Conservation (phyloP, 2,329 filamentous ascomycete species). For the Paracoccidioides brasiliensis region DNA sequence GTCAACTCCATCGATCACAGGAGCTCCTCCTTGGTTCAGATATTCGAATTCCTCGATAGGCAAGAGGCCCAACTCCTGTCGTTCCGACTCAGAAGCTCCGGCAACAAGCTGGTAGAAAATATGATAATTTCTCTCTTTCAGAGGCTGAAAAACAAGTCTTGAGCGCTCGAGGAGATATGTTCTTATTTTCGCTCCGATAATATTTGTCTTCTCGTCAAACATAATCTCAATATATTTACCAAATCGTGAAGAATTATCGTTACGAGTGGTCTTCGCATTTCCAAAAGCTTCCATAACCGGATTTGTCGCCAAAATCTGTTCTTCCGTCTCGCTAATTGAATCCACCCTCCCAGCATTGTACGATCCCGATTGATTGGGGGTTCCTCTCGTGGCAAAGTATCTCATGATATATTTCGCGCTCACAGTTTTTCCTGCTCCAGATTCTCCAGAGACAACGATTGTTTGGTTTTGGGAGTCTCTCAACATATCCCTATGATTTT, state of each 20-base stretch:
- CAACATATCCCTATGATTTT: constrained; percentile 67
- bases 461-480: constrained; percentile 94
- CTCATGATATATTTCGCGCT: constrained; percentile 99
- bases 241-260: constrained; percentile 97
- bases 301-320: constrained; percentile 95
- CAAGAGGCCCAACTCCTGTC: constrained; percentile 63
- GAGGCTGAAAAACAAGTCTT: constrained; percentile 87
- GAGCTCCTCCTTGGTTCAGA: constrained; percentile 85
- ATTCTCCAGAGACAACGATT: constrained; percentile 97
- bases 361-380: constrained; percentile 71
- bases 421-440: constrained; percentile 96
- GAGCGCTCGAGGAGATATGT: constrained; percentile 93
- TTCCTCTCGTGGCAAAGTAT: constrained; percentile 95
- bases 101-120: constrained; percentile 97
- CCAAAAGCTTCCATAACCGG: constrained; percentile 99
- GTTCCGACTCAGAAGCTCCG: constrained; percentile 74
- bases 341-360: constrained; percentile 59
- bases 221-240: constrained; percentile 99
- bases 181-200: constrained; percentile 93
- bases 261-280: constrained; percentile 98
- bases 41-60: constrained; percentile 89
- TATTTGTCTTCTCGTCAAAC: constrained; percentile 91
- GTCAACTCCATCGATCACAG: constrained; percentile 84
- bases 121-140: constrained; percentile 98
- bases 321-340: constrained; percentile 95